Evolutionary conservation across 2,329 filamentous ascomycete genomes (phyloP).

Genomic region (Didymosphaeria variabile): DNA sequence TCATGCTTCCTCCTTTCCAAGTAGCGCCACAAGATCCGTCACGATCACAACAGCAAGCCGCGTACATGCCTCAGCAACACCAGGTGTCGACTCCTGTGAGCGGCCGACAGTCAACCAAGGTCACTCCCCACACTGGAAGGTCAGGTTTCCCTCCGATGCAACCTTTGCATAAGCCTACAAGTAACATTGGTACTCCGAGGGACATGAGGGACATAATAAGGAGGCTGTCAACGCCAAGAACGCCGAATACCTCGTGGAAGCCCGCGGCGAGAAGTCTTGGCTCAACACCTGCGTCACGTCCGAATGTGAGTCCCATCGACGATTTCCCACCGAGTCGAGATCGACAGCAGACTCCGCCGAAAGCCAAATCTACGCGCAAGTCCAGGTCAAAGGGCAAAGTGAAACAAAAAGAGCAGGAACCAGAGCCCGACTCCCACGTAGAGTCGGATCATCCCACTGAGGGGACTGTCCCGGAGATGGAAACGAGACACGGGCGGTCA

Average conservation of each 20-base stretch:
- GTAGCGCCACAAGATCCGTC: constrained; percentile 56
- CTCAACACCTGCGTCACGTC: constrained; percentile 31
- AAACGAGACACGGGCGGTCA: constrained; percentile 41
- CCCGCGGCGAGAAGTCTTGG: constrained; percentile 24
- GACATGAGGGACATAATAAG: constrained; percentile 37
- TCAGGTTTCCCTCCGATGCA: constrained; percentile 32
- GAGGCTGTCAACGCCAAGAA: constrained; percentile 36
- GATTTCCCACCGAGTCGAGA: constrained; percentile 31
- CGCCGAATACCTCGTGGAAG: constrained; percentile 45
- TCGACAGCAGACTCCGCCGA: constrained; percentile 30
- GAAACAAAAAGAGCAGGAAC: constrained; percentile 36
- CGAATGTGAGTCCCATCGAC: constrained; percentile 39
- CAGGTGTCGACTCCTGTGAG: constrained; percentile 41
- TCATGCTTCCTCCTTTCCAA: constrained; percentile 59
- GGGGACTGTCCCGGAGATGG: constrained; percentile 34
- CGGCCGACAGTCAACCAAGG: constrained; percentile 24
- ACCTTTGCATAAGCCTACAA: constrained; percentile 34
- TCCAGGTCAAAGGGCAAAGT: constrained; percentile 36
- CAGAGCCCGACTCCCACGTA: constrained; percentile 20
- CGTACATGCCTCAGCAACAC: constrained; percentile 35
- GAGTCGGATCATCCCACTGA: constrained; percentile 26
- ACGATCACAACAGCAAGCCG: constrained; percentile 46
- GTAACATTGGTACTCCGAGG: constrained; percentile 38
- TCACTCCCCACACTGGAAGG: constrained; percentile 25
- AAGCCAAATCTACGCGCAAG: constrained; percentile 36